These are phyloP conservation scores for Mortierella hygrophila DNA, from an alignment of 192 early-diverging fungal species.

Conservation along the genomic window DNA sequence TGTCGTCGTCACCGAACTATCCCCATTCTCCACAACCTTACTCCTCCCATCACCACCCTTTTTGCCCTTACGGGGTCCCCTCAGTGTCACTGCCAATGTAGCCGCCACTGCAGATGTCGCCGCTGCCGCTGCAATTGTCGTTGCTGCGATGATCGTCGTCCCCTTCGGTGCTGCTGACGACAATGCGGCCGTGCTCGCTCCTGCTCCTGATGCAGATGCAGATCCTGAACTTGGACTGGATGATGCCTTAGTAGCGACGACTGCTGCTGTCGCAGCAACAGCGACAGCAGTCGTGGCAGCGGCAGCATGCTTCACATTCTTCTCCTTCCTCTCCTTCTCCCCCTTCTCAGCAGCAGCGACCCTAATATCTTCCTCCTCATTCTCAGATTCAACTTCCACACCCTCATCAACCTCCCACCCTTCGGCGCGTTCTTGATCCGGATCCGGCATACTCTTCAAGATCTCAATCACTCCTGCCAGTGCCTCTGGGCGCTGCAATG, in stretches of 20 bases:
- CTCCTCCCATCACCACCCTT: background rate
- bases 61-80: background rate
- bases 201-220: background rate
- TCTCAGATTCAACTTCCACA: constrained; percentile 12
- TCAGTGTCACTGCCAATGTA: constrained; percentile 22
- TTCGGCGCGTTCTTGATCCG: constrained; percentile 10
- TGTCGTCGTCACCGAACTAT: background rate
- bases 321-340: background rate
- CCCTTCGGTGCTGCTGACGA: constrained; percentile 6
- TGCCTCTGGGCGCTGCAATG: constrained; percentile 47
- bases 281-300: background rate
- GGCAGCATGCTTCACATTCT: background rate
- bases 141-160: constrained; percentile 33
- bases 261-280: background rate
- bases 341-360: background rate
- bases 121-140: constrained; percentile 47
- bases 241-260: background rate
- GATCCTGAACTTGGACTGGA: background rate
- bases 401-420: constrained; percentile 42
- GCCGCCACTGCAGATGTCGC: constrained; percentile 45
- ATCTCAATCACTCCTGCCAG: constrained; percentile 51
- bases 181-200: background rate
- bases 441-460: constrained; percentile 59
- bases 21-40: background rate
- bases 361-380: constrained; percentile 1